Evolutionary conservation across 305 asterid genomes (phyloP).

Genomic region (Solanum hybrid): DNA sequence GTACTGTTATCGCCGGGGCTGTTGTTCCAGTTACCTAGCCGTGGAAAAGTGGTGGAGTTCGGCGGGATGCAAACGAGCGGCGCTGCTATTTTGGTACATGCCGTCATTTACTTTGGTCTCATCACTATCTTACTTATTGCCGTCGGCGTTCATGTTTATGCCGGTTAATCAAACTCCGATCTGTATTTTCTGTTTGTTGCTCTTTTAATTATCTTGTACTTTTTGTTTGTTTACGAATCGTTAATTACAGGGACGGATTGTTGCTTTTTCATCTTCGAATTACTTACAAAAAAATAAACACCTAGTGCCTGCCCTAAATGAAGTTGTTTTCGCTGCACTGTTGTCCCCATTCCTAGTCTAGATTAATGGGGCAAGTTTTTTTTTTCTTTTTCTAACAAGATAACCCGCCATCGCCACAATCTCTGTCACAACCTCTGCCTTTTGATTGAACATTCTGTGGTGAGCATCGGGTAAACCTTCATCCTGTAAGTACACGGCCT

Average conservation of each 20-base stretch:
- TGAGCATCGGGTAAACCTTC: background rate
- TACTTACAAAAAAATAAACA: too few species aligned
- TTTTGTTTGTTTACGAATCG: background rate
- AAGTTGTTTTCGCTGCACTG: too few species aligned
- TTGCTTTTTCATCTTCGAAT: background rate
- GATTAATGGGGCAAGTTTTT: too few species aligned
- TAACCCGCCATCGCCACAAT: too few species aligned
- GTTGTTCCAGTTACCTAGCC: conserved; percentile 6
- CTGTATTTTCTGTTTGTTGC: background rate
- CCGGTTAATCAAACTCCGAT: background rate
- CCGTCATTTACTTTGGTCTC: conserved; percentile 4
- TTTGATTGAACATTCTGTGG: background rate
- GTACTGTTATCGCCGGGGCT: conserved; percentile 7
- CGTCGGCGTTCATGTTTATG: conserved; percentile 5
- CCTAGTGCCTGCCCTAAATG: too few species aligned
- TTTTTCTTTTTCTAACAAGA: too few species aligned
- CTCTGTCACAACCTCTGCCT: background rate
- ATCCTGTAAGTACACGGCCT: too few species aligned
- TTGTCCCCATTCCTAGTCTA: too few species aligned
- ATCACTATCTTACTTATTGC: conserved; percentile 8
- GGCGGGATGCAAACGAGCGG: conserved; percentile 5
- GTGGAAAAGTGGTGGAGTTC: conserved; percentile 3
- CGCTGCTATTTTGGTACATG: conserved; percentile 4
- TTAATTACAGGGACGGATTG: background rate
- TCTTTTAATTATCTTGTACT: background rate